Evolutionary conservation across 2,329 filamentous ascomycete species (phyloP), one percentile per base, ranked within the genome.

Genomic region (Sphaerulina populicola): DNA sequence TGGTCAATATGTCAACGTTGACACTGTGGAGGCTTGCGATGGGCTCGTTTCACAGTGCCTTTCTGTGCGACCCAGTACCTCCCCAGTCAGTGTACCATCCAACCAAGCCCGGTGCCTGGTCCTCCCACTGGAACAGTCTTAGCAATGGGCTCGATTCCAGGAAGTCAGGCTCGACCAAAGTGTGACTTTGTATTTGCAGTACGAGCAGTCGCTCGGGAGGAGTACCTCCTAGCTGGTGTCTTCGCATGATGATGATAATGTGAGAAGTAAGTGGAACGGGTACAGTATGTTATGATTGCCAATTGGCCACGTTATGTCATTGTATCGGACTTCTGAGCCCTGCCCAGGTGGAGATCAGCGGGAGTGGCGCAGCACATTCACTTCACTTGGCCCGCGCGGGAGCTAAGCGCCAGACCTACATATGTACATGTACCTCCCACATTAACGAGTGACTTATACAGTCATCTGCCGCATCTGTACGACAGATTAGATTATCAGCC

Each of bases 41-140:
- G 1, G 15, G 30, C 11, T 31, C 38, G 39, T 49, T 49, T 43
- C 46, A 49, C 46, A 36, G 46, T 42, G 38, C 46, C 38, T 35
- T 41, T 14, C 40, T 21, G 14, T 37, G 40, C 29, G 15, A 6
- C 30, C 14, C 46, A 48, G n/a, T n/a, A n/a, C n/a, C n/a, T n/a
- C n/a, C n/a, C n/a, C n/a, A n/a, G n/a, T n/a, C n/a, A n/a, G 46
- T 15, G 11, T 4, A 41, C 37, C 37, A 31, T 23, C 4, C 37
- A 41, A 30, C 21, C 46, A 21, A 30, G 46, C 46, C 33, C 23
- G 4, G 46, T 49, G 46, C 38, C 46, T 49, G 46, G 43, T 49
- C 46, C 46, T 42, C 11, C 46, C 11, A 23, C 8, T 23, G 15
- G 21, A 27, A 1, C 18, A 33, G 31, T 36, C 14, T 36, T 42